A percentile compares a stretch with the other conserved stretches of the same genome.
phyloP scores from a whole-genome alignment of 2,329 filamentous ascomycete genomes.

The Diaporthe citri region DNA sequence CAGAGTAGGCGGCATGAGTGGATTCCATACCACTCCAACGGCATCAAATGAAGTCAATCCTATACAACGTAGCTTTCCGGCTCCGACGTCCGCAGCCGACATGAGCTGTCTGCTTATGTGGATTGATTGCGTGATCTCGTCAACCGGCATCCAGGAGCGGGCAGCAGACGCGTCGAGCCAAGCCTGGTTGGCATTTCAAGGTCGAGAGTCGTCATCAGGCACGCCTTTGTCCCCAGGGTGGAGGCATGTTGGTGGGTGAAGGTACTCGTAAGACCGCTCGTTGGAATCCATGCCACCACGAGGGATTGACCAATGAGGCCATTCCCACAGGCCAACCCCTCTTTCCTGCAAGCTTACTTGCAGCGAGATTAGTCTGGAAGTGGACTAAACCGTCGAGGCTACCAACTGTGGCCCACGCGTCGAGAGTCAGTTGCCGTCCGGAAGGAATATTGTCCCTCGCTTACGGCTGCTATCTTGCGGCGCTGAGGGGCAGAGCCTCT shows the following conservation, averaged over 20 bases:
- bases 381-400: slow-evolving; percentile 12
- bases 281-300: too few species aligned
- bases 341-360: slow-evolving; percentile 36
- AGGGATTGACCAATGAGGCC: slow-evolving; percentile 29
- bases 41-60: slow-evolving; percentile 8
- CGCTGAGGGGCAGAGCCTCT: slow-evolving; percentile 2
- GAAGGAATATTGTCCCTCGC: slow-evolving; percentile 40
- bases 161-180: background rate
- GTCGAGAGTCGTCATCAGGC: slow-evolving; percentile 35
- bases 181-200: background rate
- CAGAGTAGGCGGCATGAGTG: slow-evolving; percentile 6
- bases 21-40: background rate
- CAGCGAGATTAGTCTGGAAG: slow-evolving; percentile 35
- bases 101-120: background rate
- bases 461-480: slow-evolving; percentile 25
- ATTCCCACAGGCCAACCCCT: slow-evolving; percentile 1
- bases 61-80: background rate
- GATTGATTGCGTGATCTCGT: background rate
- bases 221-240: slow-evolving; percentile 7
- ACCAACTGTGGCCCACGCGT: background rate
- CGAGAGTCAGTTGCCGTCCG: slow-evolving; percentile 24
- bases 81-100: background rate
- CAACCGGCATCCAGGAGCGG: background rate
- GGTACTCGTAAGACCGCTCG: slow-evolving; percentile 34
- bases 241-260: slow-evolving; percentile 3